These are phyloP conservation scores for Hyphopichia wangnamkhiaoensis DNA, from an alignment of 1,139 yeast genomes.

Conservation along the genomic window DNA sequence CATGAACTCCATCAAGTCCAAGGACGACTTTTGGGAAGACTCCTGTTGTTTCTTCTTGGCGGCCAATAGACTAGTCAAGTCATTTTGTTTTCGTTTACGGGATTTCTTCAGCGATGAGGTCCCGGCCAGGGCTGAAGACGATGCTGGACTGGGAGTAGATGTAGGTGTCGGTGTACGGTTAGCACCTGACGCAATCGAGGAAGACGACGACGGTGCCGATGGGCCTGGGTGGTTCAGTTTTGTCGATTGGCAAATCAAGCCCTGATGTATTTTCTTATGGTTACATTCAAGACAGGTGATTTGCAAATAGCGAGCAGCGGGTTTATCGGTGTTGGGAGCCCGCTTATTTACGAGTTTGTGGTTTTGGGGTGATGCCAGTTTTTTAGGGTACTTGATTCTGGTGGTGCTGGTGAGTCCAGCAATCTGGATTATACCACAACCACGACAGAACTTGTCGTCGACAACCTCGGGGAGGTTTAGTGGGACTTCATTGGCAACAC, in stretches of 20 bases:
- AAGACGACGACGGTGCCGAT: background rate
- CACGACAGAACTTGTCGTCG: slow-evolving; percentile 39
- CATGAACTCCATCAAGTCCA: slow-evolving; percentile 55
- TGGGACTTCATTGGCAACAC: slow-evolving; percentile 21
- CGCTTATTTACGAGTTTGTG: slow-evolving; percentile 2
- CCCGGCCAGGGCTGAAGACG: too few species aligned
- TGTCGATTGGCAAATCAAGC: background rate
- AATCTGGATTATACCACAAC: slow-evolving; percentile 46
- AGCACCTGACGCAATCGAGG: too few species aligned
- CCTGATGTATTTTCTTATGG: background rate
- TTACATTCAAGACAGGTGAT: slow-evolving; percentile 34
- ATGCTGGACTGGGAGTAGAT: slow-evolving; percentile 7
- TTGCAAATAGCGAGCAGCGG: slow-evolving; percentile 17
- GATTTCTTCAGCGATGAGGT: slow-evolving; percentile 22
- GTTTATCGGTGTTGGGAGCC: slow-evolving; percentile 3
- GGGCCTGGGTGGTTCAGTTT: background rate
- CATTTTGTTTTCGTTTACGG: slow-evolving; percentile 23
- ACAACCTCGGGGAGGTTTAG: slow-evolving; percentile 28
- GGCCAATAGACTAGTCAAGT: slow-evolving; percentile 38
- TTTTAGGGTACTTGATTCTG: slow-evolving; percentile 13
- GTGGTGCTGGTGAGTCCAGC: slow-evolving; percentile 46
- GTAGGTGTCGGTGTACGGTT: slow-evolving; percentile 2
- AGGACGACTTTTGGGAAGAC: slow-evolving; percentile 25
- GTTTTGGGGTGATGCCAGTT: too few species aligned
- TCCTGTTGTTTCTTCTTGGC: slow-evolving; percentile 43